Percentiles rank a stretch among this genome's conserved stretches.
These are phyloP conservation scores for Nosema bombycis DNA, from an alignment of 371 early-diverging fungal species.

Conservation along the genomic window DNA sequence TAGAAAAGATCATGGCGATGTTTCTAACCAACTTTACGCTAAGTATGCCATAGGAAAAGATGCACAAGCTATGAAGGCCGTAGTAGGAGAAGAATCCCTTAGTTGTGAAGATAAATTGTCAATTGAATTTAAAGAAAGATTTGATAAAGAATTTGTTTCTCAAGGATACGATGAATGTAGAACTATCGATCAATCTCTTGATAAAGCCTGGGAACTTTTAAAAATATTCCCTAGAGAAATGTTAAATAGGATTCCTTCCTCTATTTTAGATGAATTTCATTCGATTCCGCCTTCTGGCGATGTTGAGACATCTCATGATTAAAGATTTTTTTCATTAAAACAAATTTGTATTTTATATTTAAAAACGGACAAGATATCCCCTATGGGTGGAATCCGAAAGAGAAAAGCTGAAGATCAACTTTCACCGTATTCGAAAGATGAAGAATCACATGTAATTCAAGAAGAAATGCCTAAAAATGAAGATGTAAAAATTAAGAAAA, in stretches of 20 bases:
- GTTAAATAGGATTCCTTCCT: constrained; percentile 95
- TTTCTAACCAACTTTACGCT: constrained; percentile 98
- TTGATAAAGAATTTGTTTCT: constrained; percentile 90
- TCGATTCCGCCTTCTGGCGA: constrained; percentile 2
- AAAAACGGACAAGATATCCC: too few relatives aligned
- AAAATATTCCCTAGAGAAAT: constrained; percentile 98
- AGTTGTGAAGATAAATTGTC: constrained; percentile 92
- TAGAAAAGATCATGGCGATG: constrained; percentile 97
- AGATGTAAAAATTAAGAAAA: constrained; percentile 1
- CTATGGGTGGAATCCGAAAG: constrained; percentile 31
- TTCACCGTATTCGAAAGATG: constrained; percentile 35
- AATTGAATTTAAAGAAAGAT: constrained; percentile 94
- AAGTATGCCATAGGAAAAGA: constrained; percentile 99
- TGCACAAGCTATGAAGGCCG: constrained; percentile 98
- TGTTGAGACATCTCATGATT: constrained; percentile 2
- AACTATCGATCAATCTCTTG: constrained; percentile 89
- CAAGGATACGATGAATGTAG: constrained; percentile 89
- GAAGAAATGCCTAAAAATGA: neutral
- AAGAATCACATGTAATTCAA: neutral
- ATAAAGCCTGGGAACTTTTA: constrained; percentile 92
- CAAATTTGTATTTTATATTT: neutral
- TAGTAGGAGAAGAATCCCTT: constrained; percentile 98
- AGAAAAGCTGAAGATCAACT: constrained; percentile 51
- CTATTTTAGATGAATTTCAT: constrained; percentile 86
- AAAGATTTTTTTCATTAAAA: constrained; percentile 8